phyloP scores from a whole-genome alignment of 257 asterid species.

The Fraxinus anomala region DNA sequence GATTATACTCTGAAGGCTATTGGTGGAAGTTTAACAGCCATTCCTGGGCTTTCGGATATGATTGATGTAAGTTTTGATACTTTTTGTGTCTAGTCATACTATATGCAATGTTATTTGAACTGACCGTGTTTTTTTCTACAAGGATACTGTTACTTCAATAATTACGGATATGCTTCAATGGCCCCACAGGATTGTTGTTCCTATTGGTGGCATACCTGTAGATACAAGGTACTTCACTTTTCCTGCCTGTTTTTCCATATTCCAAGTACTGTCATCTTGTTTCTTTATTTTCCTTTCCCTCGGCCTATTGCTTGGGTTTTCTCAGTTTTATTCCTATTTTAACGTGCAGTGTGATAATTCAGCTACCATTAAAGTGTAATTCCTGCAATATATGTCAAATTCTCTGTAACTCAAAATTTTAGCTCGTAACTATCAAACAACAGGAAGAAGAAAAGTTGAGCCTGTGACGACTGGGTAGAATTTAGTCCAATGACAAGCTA shows the following conservation, averaged over 20 bases:
- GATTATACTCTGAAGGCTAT: slow-evolving; percentile 93
- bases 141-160: slow-evolving; percentile 91
- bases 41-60: slow-evolving; percentile 97
- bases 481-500: background rate
- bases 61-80: slow-evolving; percentile 69
- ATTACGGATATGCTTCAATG: slow-evolving; percentile 92
- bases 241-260: slow-evolving; percentile 17
- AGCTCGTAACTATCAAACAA: background rate
- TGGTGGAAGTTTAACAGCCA: slow-evolving; percentile 96
- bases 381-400: background rate
- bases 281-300: background rate
- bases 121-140: slow-evolving; percentile 34
- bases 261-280: slow-evolving; percentile 11
- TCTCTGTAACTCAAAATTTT: background rate
- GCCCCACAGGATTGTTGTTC: slow-evolving; percentile 99
- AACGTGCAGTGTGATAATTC: background rate
- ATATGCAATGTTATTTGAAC: slow-evolving; percentile 21
- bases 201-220: slow-evolving; percentile 82
- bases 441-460: slow-evolving; percentile 1
- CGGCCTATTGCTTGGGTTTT: background rate
- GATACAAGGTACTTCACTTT: slow-evolving; percentile 63
- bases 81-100: slow-evolving; percentile 9
- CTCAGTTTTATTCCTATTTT: background rate
- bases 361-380: slow-evolving; percentile 7
- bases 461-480: background rate